phyloP scores from a whole-genome alignment of 257 asterid genomes.

The Solanum sparsipilum region DNA sequence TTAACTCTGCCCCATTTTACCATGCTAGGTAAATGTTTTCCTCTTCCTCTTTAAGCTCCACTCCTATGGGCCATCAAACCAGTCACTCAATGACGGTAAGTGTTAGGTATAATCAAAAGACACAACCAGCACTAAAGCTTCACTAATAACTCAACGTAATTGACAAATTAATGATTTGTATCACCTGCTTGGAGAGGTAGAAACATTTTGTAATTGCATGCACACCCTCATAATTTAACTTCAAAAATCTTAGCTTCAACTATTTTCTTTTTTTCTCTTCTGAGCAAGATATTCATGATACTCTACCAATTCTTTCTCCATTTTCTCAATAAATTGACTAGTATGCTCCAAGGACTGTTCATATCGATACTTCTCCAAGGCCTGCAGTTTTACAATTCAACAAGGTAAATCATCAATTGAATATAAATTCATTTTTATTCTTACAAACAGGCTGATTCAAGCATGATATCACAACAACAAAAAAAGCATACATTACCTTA shows the following conservation, averaged over 20 bases:
- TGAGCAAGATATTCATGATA: slow-evolving; percentile 62
- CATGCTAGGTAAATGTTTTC: neutral
- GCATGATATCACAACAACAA: neutral
- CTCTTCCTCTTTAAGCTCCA: neutral
- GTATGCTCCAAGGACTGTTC: slow-evolving; percentile 93
- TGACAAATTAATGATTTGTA: neutral
- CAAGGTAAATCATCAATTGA: neutral
- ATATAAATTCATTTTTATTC: neutral
- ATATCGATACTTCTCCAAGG: slow-evolving; percentile 64
- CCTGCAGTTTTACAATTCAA: slow-evolving; percentile 28
- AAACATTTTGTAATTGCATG: neutral
- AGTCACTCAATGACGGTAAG: neutral
- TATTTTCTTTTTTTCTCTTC: slow-evolving; percentile 22
- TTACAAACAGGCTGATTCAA: neutral
- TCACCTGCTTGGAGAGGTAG: neutral
- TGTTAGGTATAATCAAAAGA: neutral
- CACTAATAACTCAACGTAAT: neutral
- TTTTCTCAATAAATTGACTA: slow-evolving; percentile 71
- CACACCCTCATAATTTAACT: neutral
- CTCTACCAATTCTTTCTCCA: slow-evolving; percentile 81
- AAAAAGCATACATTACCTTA: slow-evolving; percentile 39
- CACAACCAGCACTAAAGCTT: neutral
- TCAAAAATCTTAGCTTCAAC: neutral
- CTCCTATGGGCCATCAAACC: neutral
- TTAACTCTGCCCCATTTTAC: neutral